Evolutionary conservation across 495 filamentous ascomycete species (phyloP).

Genomic region (Penicillium cosmopolitanum): DNA sequence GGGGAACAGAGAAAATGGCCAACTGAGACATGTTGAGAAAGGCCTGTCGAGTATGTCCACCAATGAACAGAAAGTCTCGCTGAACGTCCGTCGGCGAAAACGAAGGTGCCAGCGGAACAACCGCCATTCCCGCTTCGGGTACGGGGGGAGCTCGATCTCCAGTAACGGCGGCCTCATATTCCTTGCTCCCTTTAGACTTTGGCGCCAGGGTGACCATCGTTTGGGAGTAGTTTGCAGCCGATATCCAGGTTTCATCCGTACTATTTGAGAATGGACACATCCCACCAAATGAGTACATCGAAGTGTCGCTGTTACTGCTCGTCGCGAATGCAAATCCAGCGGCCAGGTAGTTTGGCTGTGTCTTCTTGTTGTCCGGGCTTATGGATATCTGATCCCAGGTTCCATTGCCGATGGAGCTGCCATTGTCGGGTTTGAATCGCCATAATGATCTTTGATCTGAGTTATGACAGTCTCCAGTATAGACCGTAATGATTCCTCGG

Average conservation of each 20-base stretch:
- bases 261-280: constrained; percentile 72
- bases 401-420: constrained; percentile 51
- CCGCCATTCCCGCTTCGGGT: constrained; percentile 83
- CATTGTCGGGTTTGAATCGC: constrained; percentile 52
- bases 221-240: constrained; percentile 75
- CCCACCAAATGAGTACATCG: constrained; percentile 80
- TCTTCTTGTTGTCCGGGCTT: constrained; percentile 29
- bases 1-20: constrained; percentile 83
- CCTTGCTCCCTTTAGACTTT: constrained; percentile 16
- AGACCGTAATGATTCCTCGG: constrained; percentile 68
- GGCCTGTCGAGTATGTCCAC: constrained; percentile 79
- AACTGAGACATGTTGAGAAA: constrained; percentile 94
- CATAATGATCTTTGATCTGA: constrained; percentile 52
- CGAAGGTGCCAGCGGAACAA: constrained; percentile 71
- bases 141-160: constrained; percentile 64
- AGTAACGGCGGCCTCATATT: constrained; percentile 44
- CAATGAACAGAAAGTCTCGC: constrained; percentile 78
- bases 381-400: constrained; percentile 53
- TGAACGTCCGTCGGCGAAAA: constrained; percentile 60
- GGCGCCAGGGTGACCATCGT: constrained; percentile 62
- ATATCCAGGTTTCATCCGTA: constrained; percentile 55
- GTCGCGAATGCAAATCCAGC: constrained; percentile 68
- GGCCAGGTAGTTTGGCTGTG: constrained; percentile 67
- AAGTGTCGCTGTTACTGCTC: constrained; percentile 49
- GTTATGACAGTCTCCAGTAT: constrained; percentile 67